Evolutionary conservation across 352 stramenopile genomes (phyloP), one percentile per base, ranked within the genome.

Genomic region (Globisporangium heterothallicum): DNA sequence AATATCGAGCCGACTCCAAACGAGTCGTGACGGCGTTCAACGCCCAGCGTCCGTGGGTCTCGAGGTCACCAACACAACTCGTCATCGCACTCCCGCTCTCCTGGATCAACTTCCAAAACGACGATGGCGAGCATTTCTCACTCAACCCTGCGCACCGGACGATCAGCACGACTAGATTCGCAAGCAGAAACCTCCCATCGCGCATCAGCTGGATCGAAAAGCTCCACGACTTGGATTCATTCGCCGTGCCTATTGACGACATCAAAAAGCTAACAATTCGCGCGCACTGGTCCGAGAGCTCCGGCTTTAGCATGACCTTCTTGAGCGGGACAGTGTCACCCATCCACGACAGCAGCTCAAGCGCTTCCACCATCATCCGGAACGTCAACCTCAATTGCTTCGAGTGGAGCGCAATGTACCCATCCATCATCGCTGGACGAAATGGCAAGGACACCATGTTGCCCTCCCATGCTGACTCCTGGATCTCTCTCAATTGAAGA

Each of bases 351-450:
- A 78, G 63, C 42, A 84, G 45, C 51, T 88, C 77, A 26, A 92
- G 43, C 5, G 73, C 69, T 58, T 88, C 80, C 18, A 88, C 42
- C 3, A 91, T 57, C 32, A 82, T 60, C 22, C 77, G 75, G 42
- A 88, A 74, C 12, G 75, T 75, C 46, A 88, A 40, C 0, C 80
- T 68, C 22, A 88, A 54, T 32, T 91, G 78, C 45, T 91, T 91
- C 4, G 72, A 72, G 42, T 88, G 78, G 21, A 91, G 72, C 2
- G 73, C 80, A 21, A 87, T 73, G 52, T 85, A 85, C 1, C 66
- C 65, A 47, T 82, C 71, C 9, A 85, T 66, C 66, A 82, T 76
- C 40, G 74, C 69, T 18, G 70, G 74, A 8, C 70, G 61, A 53
- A 85, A 82, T 12, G 71, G 68, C 19, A 82, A 50, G n/a, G 64